These are phyloP conservation scores for Globisporangium barbulae DNA, from an alignment of 352 stramenopile genomes.

Conservation along the genomic window DNA sequence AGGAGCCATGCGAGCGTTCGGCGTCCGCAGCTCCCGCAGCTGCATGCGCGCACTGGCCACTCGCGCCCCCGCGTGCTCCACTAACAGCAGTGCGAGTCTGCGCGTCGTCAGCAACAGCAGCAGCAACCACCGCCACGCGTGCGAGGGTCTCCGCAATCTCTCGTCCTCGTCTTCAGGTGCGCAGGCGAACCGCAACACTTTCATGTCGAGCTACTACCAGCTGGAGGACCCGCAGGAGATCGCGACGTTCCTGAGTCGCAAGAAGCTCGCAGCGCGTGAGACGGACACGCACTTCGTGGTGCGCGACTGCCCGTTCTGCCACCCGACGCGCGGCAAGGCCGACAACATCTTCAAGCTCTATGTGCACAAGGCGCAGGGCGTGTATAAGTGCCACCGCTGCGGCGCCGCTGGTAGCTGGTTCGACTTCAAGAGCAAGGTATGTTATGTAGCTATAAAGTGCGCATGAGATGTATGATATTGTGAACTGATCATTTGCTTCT, in stretches of 20 bases:
- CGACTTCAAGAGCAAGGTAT: conserved; percentile 82
- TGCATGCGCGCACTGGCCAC: conserved; percentile 12
- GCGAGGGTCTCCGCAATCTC: conserved; percentile 15
- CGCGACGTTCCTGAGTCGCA: conserved; percentile 66
- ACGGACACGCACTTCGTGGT: conserved; percentile 80
- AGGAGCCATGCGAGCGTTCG: conserved; percentile 23
- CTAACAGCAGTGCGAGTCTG: background rate
- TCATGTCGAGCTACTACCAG: conserved; percentile 82
- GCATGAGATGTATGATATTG: no score
- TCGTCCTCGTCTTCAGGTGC: conserved; percentile 18
- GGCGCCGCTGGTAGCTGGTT: conserved; percentile 85
- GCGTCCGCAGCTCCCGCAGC: conserved; percentile 17
- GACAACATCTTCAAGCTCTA: conserved; percentile 93
- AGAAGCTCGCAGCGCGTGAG: conserved; percentile 57
- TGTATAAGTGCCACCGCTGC: conserved; percentile 91
- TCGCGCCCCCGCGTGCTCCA: background rate
- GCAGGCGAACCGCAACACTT: conserved; percentile 34
- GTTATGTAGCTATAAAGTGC: conserved; percentile 7
- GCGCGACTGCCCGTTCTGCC: conserved; percentile 87
- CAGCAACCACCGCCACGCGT: background rate
- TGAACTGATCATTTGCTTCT: background rate
- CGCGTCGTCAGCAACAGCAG: background rate
- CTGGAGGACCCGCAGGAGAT: conserved; percentile 65
- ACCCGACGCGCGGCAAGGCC: conserved; percentile 67
- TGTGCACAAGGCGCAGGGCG: conserved; percentile 80